Base-by-base conservation (phyloP, 2,329 filamentous ascomycete genomes). In the Lasiodiplodia sp. region DNA sequence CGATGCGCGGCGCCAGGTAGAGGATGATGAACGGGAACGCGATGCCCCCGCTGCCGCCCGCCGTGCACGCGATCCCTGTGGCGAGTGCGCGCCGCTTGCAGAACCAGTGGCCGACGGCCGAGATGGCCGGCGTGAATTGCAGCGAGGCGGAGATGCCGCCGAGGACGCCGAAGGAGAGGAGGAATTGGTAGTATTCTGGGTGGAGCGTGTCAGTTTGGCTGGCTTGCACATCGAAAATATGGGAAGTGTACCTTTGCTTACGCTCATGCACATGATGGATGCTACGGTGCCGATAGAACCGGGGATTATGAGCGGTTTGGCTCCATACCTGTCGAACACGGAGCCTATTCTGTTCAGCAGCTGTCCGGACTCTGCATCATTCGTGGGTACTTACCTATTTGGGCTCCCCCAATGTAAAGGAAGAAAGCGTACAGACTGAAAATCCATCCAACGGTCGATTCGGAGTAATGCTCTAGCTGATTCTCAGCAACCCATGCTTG, bases 401-500 rank as follows among this genome's bases (percentile, higher is more conserved):
- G 78, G 1, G 75, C 73, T 21, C 77, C 75, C 16, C 71, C 73
- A 44, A 79, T 71, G 56, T 80, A 81, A 14, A 81, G 69, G 58
- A 82, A 78, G 68, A 82, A 82, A 0, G 74, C 77, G 69, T 79
- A 82, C 2, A 75, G 71, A 10, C 79, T 78, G 67, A 78, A 81
- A 16, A 83, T 82, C 81, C 81, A 82, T 0, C 80, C 80, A 37
- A 81, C 78, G 16, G 71, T 77, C 0, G 76, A 77, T 21, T 76
- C 69, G 1, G 79, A 77, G 28, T 79, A 79, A 0, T 70, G 70
- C 3, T 70, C 69, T 25, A 82, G 71, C 64, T 82, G 77, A 68
- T 82, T 74, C 34, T 63, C 58, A n/a, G 38, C 58, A 3, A 80
- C 76, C 76, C 78, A 82, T 2, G 80, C 77, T 68, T 82, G 77